Base-by-base conservation (phyloP, 257 asterid genomes). In the Salvia hispanica region DNA sequence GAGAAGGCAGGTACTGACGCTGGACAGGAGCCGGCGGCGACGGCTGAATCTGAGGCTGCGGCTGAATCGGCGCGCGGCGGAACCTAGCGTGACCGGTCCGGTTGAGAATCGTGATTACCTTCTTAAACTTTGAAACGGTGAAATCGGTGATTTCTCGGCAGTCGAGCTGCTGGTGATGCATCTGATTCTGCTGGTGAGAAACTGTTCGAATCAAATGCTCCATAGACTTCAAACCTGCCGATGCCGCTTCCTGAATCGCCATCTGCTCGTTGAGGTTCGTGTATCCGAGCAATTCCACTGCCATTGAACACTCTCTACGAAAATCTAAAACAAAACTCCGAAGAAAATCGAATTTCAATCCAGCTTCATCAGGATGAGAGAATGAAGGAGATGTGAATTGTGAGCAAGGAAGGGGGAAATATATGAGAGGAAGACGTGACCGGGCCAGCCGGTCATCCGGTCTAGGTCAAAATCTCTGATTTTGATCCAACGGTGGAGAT, bases 61-160 rank as follows among this genome's bases (percentile, higher is more conserved):
- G 72, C 16, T 81, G 90, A 52, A 78, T 81, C 60, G 95, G 88
- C 8, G 74, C 88, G 7, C 92, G 95, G 3, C 97, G 75, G 76
- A 91, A 88, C 11, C 96, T 85, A 47, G 97, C 97, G 70, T 86
- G 96, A 12, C 97, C 97, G 7, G 88, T 79, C 64, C 91, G 85
- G 61, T 79, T 69, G 45, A 86, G 57, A 0, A 74, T 78, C 0
- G 87, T 64, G 7, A 85, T 73, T 2, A 80, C 93, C 54, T 80
- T 77, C 21, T 46, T 75, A 45, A 86, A 83, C 74, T 85, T 88
- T 0, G 92, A 85, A 61, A 86, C 96, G 0, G 96, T 86, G 70
- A 80, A 83, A 79, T 91, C 91, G 28, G 96, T 54, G 51, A 86
- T 65, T 28, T 86, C 91, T 60, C 89, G 58, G 79, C 94, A 88